Base-by-base conservation (phyloP, 2,329 filamentous ascomycete genomes). In the Fusarium sp. region DNA sequence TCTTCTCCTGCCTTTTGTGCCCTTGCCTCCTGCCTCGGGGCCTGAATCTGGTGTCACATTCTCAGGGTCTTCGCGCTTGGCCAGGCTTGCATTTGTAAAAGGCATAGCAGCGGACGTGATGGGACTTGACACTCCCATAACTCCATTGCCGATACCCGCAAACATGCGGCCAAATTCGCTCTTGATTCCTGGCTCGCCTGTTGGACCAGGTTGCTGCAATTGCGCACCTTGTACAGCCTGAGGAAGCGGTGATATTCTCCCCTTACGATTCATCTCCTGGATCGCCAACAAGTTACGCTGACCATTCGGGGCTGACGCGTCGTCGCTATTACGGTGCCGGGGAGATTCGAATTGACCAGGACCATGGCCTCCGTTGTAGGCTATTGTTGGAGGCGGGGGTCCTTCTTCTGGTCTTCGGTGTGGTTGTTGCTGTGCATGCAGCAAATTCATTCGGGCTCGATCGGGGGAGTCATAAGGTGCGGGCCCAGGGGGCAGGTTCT, bases 81-180 rank as follows among this genome's bases (percentile, higher is more conserved):
- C 74, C 52, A 83, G 69, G 3, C 80, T 79, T 1, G 81, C 74
- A 33, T 78, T 81, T 7, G 83, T 80, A 60, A 85, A 88, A 2
- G 85, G 82, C 75, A 62, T 82, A 72, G 41, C 79, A 39, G 76
- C 68, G 8, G 79, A 76, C 1, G 84, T 78, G 5, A 83, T 80
- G 3, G 86, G 85, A 70, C 85, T 87, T 15, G 85, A 83, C 35
- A 83, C 79, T 24, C 82, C 82, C 60, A 86, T 82, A 40, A 86
- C 83, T 64, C 83, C 87, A 69, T 83, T 87, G 61, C 83, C 94
- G 70, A 98, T 93, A n/a, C 95, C 95, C 19, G 93, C 93, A 79
- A 97, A 97, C 85, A 97, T 97, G 65, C 93, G 90, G 28, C 94
- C 94, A 76, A 97, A 94, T 77, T 97, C 95, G 76, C 90, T 96